Conservation (phyloP, 75 land plant species). For the Chamaecyparis obtusa region DNA sequence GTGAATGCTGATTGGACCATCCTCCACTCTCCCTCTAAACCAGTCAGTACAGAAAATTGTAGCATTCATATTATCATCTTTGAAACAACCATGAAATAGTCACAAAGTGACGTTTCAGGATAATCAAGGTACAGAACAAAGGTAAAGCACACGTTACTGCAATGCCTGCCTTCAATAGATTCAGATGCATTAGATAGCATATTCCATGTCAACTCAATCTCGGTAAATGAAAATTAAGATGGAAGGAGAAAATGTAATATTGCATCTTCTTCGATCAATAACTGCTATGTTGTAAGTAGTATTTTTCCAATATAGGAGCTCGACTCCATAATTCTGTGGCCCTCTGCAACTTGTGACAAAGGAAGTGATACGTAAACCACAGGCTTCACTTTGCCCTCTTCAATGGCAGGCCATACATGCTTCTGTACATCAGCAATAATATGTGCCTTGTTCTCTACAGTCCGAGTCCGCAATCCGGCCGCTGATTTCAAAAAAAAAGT, state of each 20-base stretch:
- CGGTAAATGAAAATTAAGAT: neutral
- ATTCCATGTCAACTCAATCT: neutral
- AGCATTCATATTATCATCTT: neutral
- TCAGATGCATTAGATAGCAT: neutral
- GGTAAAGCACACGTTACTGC: neutral
- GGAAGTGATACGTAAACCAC: constrained; percentile 58
- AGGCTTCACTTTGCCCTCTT: constrained; percentile 75
- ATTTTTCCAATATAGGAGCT: constrained; percentile 89
- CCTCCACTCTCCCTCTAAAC: neutral
- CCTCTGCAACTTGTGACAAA: constrained; percentile 72
- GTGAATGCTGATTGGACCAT: neutral
- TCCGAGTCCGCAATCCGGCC: constrained; percentile 71
- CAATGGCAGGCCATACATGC: constrained; percentile 90
- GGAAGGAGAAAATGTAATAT: neutral
- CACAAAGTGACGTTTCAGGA: neutral
- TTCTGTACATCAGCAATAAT: constrained; percentile 75
- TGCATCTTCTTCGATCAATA: neutral
- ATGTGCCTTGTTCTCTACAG: constrained; percentile 61
- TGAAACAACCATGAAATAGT: neutral
- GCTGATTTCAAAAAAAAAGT: constrained; percentile 34
- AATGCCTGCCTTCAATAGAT: neutral
- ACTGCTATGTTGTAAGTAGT: constrained; percentile 28
- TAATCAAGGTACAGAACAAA: too few relatives aligned
- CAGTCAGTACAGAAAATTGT: neutral
- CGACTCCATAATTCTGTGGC: constrained; percentile 72